phyloP scores from a whole-genome alignment of 495 filamentous ascomycete species.

The Delitschia confertaspora region DNA sequence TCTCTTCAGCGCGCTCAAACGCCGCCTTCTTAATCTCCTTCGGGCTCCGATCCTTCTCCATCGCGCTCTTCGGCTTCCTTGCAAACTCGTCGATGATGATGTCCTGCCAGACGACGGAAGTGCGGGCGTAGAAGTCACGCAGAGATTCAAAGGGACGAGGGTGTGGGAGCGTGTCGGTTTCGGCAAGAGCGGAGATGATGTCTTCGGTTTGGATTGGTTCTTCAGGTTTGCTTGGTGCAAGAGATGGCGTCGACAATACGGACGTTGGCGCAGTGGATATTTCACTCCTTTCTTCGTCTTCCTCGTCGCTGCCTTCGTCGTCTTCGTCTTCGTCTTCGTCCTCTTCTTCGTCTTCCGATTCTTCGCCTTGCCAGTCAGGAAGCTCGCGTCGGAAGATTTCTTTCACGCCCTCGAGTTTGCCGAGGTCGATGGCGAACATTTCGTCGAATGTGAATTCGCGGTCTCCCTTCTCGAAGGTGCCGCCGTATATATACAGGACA shows the following conservation, averaged over 20 bases:
- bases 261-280: constrained; percentile 30
- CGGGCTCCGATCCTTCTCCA: constrained; percentile 57
- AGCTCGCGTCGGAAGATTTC: constrained; percentile 77
- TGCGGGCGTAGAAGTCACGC: constrained; percentile 84
- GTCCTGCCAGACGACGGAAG: constrained; percentile 84
- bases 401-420: constrained; percentile 83
- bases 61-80: constrained; percentile 47
- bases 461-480: constrained; percentile 90
- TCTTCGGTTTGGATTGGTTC: constrained; percentile 39
- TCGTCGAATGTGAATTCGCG: constrained; percentile 92
- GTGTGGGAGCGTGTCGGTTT: constrained; percentile 55
- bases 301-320: constrained; percentile 60
- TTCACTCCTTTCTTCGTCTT: constrained; percentile 45
- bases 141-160: constrained; percentile 84
- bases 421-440: constrained; percentile 82
- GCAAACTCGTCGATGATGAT: constrained; percentile 60
- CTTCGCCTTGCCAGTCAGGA: constrained; percentile 68
- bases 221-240: constrained; percentile 38
- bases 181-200: constrained; percentile 41
- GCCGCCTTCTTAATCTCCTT: constrained; percentile 89
- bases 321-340: constrained; percentile 60
- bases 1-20: constrained; percentile 82
- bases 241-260: constrained; percentile 23
- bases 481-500: constrained; percentile 83
- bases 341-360: constrained; percentile 35